Conservation (phyloP, 2,329 filamentous ascomycete species). For the Ophiostoma pallidulum region DNA sequence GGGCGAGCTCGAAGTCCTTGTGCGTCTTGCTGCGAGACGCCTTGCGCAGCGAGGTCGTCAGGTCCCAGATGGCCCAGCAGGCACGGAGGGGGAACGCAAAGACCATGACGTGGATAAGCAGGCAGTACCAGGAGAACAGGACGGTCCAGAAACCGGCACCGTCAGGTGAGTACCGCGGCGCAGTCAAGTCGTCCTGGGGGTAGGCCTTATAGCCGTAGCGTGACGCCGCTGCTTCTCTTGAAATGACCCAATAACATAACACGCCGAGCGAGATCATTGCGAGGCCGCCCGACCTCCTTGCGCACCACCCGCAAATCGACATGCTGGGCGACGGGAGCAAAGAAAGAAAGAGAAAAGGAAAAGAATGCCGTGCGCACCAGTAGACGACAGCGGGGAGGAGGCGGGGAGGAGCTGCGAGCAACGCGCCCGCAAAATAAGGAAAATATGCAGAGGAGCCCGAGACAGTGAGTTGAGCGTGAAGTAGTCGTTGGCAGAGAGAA, state of each 20-base stretch:
- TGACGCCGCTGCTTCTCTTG: constrained; percentile 36
- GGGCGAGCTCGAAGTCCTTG: constrained; percentile 37
- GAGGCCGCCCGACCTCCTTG: constrained; percentile 44
- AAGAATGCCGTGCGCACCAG: neutral
- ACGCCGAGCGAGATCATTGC: constrained; percentile 40
- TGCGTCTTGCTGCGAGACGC: constrained; percentile 35
- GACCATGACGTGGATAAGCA: constrained; percentile 56
- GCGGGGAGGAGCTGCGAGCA: too few relatives aligned
- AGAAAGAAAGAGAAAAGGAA: constrained; percentile 5
- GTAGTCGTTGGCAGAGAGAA: neutral
- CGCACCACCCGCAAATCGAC: constrained; percentile 46
- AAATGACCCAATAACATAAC: constrained; percentile 48
- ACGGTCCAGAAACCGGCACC: constrained; percentile 42
- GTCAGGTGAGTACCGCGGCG: constrained; percentile 25
- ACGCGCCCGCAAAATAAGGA: neutral
- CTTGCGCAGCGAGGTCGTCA: constrained; percentile 42
- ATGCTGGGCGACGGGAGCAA: constrained; percentile 25
- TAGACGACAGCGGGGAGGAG: too few relatives aligned
- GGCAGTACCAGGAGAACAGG: constrained; percentile 54
- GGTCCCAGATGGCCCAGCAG: constrained; percentile 50
- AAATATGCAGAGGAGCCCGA: too few relatives aligned
- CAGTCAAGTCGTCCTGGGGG: constrained; percentile 30
- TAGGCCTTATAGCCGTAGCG: constrained; percentile 35
- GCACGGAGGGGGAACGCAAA: constrained; percentile 54
- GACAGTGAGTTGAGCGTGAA: too few relatives aligned